These are phyloP conservation scores for Amauroascus niger DNA, from an alignment of 2,329 filamentous ascomycete genomes.

Conservation along the genomic window DNA sequence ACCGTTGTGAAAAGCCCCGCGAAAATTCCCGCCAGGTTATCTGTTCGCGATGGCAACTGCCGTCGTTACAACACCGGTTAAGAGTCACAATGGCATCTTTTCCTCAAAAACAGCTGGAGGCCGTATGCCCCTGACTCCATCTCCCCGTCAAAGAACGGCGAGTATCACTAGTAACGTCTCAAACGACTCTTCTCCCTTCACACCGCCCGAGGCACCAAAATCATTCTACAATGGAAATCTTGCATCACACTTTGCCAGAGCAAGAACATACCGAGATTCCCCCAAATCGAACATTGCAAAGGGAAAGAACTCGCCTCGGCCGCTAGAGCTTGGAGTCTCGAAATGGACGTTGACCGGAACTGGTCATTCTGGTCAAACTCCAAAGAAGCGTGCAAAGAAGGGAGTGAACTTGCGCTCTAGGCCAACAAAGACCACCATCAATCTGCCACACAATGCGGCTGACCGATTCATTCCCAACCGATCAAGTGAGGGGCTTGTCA, in stretches of 20 bases:
- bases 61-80: conserved; percentile 79
- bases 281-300: conserved; percentile 70
- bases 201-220: conserved; percentile 57
- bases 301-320: conserved; percentile 68
- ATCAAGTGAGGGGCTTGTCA: conserved; percentile 74
- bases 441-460: conserved; percentile 57
- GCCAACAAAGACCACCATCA: conserved; percentile 55
- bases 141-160: conserved; percentile 57
- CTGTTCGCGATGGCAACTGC: conserved; percentile 61
- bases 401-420: conserved; percentile 44
- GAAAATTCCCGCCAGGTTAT: not conserved
- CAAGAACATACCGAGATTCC: conserved; percentile 61
- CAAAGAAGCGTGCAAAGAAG: conserved; percentile 25
- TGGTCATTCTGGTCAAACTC: conserved; percentile 51
- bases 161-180: conserved; percentile 37
- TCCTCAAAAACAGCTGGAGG: conserved; percentile 86
- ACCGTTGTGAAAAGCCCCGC: not conserved
- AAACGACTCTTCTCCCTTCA: conserved; percentile 63
- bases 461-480: conserved; percentile 97
- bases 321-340: conserved; percentile 81
- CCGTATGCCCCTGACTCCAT: conserved; percentile 88
- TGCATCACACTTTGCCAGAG: conserved; percentile 66
- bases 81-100: conserved; percentile 90
- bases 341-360: conserved; percentile 88
- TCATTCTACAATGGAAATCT: conserved; percentile 75